Percentiles rank a stretch among this genome's conserved stretches.
phyloP scores from a whole-genome alignment of 352 stramenopile genomes.

The Aphanomyces stellatus region DNA sequence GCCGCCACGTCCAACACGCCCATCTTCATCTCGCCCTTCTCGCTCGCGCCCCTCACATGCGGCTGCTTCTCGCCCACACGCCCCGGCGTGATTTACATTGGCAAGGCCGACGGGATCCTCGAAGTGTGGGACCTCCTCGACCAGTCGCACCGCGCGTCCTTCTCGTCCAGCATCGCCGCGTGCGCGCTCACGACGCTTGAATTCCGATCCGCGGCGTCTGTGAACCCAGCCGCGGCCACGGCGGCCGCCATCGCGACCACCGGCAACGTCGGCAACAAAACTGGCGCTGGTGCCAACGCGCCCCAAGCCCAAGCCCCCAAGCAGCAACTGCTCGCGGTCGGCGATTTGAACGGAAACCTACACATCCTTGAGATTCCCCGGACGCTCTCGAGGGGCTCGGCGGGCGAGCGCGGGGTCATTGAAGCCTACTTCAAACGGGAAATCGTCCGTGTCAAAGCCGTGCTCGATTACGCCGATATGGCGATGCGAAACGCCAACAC shows the following conservation, averaged over 20 bases:
- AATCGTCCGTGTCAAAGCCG: conserved; percentile 55
- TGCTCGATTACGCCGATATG: conserved; percentile 21
- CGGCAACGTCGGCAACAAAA: conserved; percentile 17
- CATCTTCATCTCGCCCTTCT: conserved; percentile 84
- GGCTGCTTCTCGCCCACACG: conserved; percentile 84
- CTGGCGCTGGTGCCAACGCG: neutral
- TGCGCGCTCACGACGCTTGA: conserved; percentile 83
- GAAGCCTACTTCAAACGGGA: conserved; percentile 87
- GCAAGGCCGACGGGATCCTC: conserved; percentile 82
- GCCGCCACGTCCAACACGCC: conserved; percentile 38
- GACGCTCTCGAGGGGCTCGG: conserved; percentile 73
- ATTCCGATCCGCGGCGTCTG: conserved; percentile 35
- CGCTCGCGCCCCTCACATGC: conserved; percentile 64
- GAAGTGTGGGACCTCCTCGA: conserved; percentile 93
- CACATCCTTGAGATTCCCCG: conserved; percentile 89
- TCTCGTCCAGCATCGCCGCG: conserved; percentile 72
- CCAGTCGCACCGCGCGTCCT: conserved; percentile 77
- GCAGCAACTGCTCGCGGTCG: conserved; percentile 86
- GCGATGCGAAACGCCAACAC: conserved; percentile 17
- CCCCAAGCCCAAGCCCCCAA: conserved; percentile 31
- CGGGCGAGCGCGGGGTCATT: conserved; percentile 75
- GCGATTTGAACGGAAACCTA: conserved; percentile 87
- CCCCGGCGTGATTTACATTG: conserved; percentile 81
- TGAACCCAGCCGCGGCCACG: neutral
- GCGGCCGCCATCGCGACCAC: conserved; percentile 15